Evolutionary conservation across 306 rosid genomes (phyloP).

Genomic region (Delonix regia): DNA sequence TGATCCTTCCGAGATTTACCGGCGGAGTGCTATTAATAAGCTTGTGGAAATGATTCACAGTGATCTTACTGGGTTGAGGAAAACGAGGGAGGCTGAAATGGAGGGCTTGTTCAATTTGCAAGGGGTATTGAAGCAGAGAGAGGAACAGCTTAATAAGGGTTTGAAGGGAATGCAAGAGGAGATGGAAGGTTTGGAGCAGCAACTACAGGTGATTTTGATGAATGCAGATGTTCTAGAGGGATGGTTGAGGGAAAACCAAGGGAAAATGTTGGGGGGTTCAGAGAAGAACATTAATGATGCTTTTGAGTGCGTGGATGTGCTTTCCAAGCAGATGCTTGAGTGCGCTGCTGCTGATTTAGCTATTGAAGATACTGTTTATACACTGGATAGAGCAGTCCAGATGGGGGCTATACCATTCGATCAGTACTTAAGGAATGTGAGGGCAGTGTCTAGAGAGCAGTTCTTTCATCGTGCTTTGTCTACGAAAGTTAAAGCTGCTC

Average conservation of each 20-base stretch:
- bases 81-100: constrained; percentile 71
- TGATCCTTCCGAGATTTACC: constrained; percentile 70
- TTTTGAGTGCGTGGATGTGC: constrained; percentile 64
- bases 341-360: constrained; percentile 82
- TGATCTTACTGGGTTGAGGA: constrained; percentile 61
- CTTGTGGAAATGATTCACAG: constrained; percentile 73
- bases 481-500: constrained; percentile 73
- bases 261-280: constrained; percentile 42
- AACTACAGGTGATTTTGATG: constrained; percentile 83
- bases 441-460: constrained; percentile 82
- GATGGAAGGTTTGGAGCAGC: constrained; percentile 86
- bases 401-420: constrained; percentile 71
- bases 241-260: constrained; percentile 79
- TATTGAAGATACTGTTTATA: constrained; percentile 73
- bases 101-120: constrained; percentile 72
- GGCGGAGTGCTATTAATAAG: constrained; percentile 72
- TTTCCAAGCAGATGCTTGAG: constrained; percentile 80
- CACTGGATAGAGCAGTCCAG: constrained; percentile 79
- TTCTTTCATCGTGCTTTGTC: constrained; percentile 75
- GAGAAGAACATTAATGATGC: constrained; percentile 52
- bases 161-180: constrained; percentile 79
- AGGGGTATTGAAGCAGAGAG: constrained; percentile 66
- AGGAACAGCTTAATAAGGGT: constrained; percentile 58
- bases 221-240: constrained; percentile 69
- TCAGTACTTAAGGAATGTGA: constrained; percentile 81